Percentiles rank a stretch among this genome's conserved stretches.
These are phyloP conservation scores for Byssoonygena ceratinophila DNA, from an alignment of 2,329 filamentous ascomycete species.

Conservation along the genomic window DNA sequence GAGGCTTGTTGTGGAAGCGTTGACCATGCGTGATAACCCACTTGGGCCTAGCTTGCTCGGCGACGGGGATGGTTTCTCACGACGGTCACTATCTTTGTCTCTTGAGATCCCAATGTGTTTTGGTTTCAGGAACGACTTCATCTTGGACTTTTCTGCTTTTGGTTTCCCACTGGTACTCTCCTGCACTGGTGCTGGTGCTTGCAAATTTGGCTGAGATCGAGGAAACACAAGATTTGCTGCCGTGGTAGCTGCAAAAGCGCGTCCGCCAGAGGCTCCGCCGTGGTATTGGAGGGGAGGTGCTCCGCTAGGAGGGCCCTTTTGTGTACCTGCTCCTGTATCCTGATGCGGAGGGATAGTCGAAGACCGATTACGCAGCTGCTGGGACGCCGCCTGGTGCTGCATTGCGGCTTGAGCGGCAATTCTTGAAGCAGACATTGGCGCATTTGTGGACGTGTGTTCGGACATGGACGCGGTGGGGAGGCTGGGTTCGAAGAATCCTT, in stretches of 20 bases:
- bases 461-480: slow-evolving; percentile 44
- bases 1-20: slow-evolving; percentile 51
- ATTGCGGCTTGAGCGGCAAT: slow-evolving; percentile 59
- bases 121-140: slow-evolving; percentile 59
- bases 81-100: slow-evolving; percentile 20
- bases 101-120: slow-evolving; percentile 55
- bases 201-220: slow-evolving; percentile 28
- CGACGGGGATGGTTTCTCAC: slow-evolving; percentile 46
- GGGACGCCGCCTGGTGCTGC: slow-evolving; percentile 38
- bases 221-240: slow-evolving; percentile 55
- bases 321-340: slow-evolving; percentile 26
- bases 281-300: slow-evolving; percentile 31
- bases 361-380: slow-evolving; percentile 45
- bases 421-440: slow-evolving; percentile 47
- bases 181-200: background rate
- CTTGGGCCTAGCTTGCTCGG: slow-evolving; percentile 48
- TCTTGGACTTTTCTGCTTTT: slow-evolving; percentile 52
- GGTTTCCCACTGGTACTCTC: slow-evolving; percentile 32
- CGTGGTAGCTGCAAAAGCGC: slow-evolving; percentile 47
- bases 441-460: slow-evolving; percentile 30
- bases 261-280: slow-evolving; percentile 43
- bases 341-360: slow-evolving; percentile 39
- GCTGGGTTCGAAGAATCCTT: slow-evolving; percentile 58
- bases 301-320: slow-evolving; percentile 16
- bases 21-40: slow-evolving; percentile 46